Evolutionary conservation across 257 asterid species (phyloP), one percentile per base, ranked within the genome.

Genomic region (Solanum stenotomum): DNA sequence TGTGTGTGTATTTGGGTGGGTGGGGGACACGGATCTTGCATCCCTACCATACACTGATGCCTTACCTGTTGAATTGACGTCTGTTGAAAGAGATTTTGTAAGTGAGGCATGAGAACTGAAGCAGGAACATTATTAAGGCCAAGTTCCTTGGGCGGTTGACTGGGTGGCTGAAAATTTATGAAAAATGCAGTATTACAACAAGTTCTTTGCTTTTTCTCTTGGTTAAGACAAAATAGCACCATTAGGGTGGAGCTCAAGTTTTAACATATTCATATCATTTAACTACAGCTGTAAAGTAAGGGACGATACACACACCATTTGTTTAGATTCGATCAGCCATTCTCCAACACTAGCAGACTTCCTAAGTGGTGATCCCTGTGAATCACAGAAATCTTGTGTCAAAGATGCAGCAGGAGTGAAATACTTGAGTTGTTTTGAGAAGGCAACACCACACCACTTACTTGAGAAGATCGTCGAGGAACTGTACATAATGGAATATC

Each of bases 341-440:
- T 90, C 95, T 79, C 99, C 99, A 52, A 97, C 95, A 85, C 99
- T 97, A 86, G 99, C 99, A 44, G 99, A 94, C 93, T 96, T 97
- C 94, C 96, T 94, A 87, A 97, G 90, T 37, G 98, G 95, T 81
- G 98, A 94, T 61, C 93, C 98, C 99, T 96, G 95, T 91, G 84
- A 89, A 89, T 75, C 91, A 91, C 77, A 91, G n/a, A 23, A 88
- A 87, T 34, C 85, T 75, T 56, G 46, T 15, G 87, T 92, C 67
- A 89, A 87, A 87, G 88, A 75, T 88, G 42, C 88, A 87, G 22
- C 87, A 89, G 52, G 82, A 31, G 90, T 70, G 65, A 63, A 85
- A 83, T 87, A 89, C 83, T 77, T 90, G 85, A 87, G 87, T 89
- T 38, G 70, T 70, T 76, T 31, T 65, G n/a, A 87, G 87, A 86